These are phyloP conservation scores for Nicotiana undulata DNA, from an alignment of 257 asterid species.

Conservation along the genomic window DNA sequence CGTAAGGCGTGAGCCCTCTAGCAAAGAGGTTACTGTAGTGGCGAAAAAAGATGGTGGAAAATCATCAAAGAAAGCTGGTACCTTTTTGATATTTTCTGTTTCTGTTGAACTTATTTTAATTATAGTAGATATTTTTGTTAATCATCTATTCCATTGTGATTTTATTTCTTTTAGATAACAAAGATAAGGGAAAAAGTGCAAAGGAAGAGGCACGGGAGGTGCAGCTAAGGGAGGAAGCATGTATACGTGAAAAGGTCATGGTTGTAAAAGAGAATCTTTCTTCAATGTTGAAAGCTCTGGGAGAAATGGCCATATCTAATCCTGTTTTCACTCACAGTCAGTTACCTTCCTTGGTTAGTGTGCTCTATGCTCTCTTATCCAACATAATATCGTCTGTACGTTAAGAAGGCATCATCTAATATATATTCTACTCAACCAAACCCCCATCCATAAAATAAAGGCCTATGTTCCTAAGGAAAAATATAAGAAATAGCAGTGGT, in stretches of 20 bases:
- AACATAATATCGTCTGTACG: not conserved
- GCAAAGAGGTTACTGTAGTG: constrained; percentile 38
- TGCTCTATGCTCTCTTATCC: not conserved
- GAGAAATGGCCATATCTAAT: constrained; percentile 89
- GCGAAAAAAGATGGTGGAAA: constrained; percentile 73
- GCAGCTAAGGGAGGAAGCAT: constrained; percentile 83
- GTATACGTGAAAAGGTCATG: constrained; percentile 59
- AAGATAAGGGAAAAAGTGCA: constrained; percentile 78
- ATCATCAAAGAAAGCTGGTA: constrained; percentile 71
- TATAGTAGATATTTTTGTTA: not conserved
- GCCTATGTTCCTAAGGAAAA: not conserved
- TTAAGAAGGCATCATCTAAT: not conserved
- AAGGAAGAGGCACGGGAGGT: constrained; percentile 98
- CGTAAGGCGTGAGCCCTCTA: constrained; percentile 48
- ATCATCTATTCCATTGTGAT: constrained; percentile 1
- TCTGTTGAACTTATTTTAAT: not conserved
- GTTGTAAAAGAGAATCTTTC: constrained; percentile 60
- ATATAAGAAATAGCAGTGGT: not conserved
- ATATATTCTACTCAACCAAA: not conserved
- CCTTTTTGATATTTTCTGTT: not conserved
- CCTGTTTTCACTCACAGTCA: constrained; percentile 92
- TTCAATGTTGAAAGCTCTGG: constrained; percentile 79
- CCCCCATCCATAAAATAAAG: not conserved
- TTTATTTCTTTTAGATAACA: constrained; percentile 48
- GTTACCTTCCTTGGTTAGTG: constrained; percentile 86